phyloP scores from a whole-genome alignment of 2,329 filamentous ascomycete species.

The Aspergillus jensenii region DNA sequence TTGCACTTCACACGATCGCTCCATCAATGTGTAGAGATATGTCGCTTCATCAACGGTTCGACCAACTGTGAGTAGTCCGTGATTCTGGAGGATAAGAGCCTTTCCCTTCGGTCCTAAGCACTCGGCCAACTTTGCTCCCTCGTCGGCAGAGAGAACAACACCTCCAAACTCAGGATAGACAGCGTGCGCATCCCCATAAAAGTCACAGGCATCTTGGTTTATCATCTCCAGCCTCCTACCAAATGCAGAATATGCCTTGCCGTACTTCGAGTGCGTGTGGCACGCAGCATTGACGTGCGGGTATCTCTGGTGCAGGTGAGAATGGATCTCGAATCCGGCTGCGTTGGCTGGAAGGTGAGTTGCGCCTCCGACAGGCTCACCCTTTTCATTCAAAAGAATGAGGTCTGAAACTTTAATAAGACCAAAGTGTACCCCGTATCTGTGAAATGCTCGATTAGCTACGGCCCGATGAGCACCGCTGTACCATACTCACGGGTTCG shows the following conservation, averaged over 20 bases:
- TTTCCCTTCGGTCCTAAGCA: constrained; percentile 60
- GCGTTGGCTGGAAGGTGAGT: constrained; percentile 41
- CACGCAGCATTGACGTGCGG: constrained; percentile 48
- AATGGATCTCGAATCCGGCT: constrained; percentile 49
- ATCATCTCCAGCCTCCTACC: constrained; percentile 45
- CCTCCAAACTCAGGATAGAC: constrained; percentile 18
- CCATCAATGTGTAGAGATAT: constrained; percentile 67
- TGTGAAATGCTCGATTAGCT: neutral
- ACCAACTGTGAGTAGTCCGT: constrained; percentile 71
- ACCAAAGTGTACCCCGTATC: constrained; percentile 19
- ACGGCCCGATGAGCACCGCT: neutral
- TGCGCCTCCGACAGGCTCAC: constrained; percentile 41
- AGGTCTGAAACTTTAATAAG: constrained; percentile 38
- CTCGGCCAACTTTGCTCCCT: constrained; percentile 63
- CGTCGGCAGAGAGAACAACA: constrained; percentile 57
- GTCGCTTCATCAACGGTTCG: constrained; percentile 72
- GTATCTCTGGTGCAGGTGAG: constrained; percentile 56
- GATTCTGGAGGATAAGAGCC: constrained; percentile 67
- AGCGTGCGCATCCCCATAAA: constrained; percentile 52
- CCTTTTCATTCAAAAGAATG: constrained; percentile 46
- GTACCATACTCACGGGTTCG: constrained; percentile 34
- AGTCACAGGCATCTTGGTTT: constrained; percentile 56
- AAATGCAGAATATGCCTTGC: constrained; percentile 45
- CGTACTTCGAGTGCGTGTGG: constrained; percentile 47
- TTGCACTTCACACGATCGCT: constrained; percentile 68